These are phyloP conservation scores for Petasospora rhodanensis DNA, from an alignment of 1,139 yeast genomes.

Conservation along the genomic window DNA sequence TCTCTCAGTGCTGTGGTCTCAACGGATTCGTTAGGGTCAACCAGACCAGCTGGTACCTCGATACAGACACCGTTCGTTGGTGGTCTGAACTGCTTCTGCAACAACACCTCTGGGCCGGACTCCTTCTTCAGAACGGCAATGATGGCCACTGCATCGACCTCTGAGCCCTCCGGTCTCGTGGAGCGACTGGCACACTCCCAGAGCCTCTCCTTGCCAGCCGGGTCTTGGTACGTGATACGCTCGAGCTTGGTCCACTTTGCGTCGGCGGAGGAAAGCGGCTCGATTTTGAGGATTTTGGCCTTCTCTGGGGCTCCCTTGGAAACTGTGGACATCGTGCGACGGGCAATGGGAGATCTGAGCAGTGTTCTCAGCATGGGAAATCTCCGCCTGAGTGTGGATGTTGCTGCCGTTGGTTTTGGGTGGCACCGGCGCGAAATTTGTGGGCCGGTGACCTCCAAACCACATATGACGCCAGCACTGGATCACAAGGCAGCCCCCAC, in stretches of 20 bases:
- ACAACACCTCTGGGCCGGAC: slow-evolving; percentile 51
- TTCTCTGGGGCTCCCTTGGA: slow-evolving; percentile 31
- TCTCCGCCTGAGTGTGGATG: too few species aligned
- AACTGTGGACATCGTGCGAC: slow-evolving; percentile 25
- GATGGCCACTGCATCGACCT: slow-evolving; percentile 86
- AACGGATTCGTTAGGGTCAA: slow-evolving; percentile 78
- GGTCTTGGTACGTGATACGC: slow-evolving; percentile 65
- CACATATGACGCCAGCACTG: too few species aligned
- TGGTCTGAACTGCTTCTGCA: slow-evolving; percentile 89
- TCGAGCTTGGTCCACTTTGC: slow-evolving; percentile 59
- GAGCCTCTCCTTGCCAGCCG: slow-evolving; percentile 52
- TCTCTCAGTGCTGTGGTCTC: slow-evolving; percentile 84
- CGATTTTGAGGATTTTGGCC: slow-evolving; percentile 34
- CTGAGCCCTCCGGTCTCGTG: slow-evolving; percentile 64
- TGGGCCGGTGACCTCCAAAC: too few species aligned
- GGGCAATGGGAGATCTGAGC: background rate
- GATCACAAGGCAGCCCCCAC: too few species aligned
- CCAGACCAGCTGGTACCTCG: slow-evolving; percentile 92
- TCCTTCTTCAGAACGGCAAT: slow-evolving; percentile 61
- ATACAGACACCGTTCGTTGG: slow-evolving; percentile 85
- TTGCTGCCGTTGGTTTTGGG: too few species aligned
- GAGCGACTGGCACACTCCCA: slow-evolving; percentile 93
- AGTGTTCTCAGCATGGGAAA: background rate
- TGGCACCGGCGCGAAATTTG: too few species aligned
- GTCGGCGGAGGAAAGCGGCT: slow-evolving; percentile 33